Evolutionary conservation across 2,329 filamentous ascomycete species (phyloP), one percentile per base, ranked within the genome.

Genomic region (Clonostachys rhizophaga): DNA sequence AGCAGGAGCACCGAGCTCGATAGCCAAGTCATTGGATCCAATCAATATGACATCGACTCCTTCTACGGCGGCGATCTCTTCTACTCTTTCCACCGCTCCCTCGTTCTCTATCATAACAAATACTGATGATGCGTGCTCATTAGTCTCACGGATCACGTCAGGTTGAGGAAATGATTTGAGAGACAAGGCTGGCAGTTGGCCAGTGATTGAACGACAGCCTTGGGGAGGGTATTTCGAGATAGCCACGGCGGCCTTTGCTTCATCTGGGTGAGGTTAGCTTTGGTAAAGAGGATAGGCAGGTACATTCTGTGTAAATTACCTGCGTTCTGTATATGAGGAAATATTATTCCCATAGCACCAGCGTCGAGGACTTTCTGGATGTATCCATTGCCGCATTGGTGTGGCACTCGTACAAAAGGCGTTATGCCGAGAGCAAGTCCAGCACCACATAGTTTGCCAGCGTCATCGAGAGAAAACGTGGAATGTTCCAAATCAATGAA

Each of bases 11-110:
- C 59, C 57, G 5, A 62, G 48, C 16, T 59, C 57, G 5, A 53
- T 52, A 2, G 66, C 45, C 67, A 74, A 64, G 48, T 74, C 68
- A 47, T 72, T 73, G 2, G 70, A 70, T 0, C 71, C 70, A 44
- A 73, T 68, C 51, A 73, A 72, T 16, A 73, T 52, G 45, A 72
- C 54, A 47, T 74, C 70, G 43, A 74, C 64, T 5, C 70, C 69
- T 2, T 62, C 62, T 0, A 72, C 67, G 1, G 67, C 63, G 47
- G 58, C 61, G 34, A 60, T 58, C 14, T 47, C 54, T 2, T 74
- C 70, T 12, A 72, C 65, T 45, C 74, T 72, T 42, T 72, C 68
- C 2, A 74, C 63, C 10, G 65, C 71, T 14, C 59, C 64, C 7
- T 57, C 54, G 2, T 69, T 68, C 57, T 74, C 71, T 35, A 75